Conservation (phyloP, 2,329 filamentous ascomycete species). For the Colletotrichum tabaci region DNA sequence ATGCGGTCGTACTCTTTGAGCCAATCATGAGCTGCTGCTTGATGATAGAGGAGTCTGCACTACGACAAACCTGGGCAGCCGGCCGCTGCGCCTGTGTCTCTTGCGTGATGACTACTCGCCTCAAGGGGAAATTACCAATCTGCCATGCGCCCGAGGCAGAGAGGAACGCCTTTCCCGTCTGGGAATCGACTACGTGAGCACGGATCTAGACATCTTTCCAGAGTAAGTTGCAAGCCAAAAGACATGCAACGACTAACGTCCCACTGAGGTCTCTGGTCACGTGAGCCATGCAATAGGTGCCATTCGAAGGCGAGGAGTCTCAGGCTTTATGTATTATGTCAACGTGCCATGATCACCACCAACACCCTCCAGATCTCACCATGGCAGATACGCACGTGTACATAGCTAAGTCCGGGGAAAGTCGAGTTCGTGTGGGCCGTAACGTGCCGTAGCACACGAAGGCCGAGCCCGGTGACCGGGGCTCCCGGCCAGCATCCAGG, state of each 20-base stretch:
- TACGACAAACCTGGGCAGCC: not conserved
- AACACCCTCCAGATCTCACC: too few species aligned
- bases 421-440: not conserved
- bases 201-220: not conserved
- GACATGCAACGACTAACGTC: too few species aligned
- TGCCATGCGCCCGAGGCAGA: not conserved
- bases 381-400: too few species aligned
- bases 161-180: not conserved
- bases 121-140: not conserved
- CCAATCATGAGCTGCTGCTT: too few species aligned
- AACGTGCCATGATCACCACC: too few species aligned
- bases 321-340: too few species aligned
- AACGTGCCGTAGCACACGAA: not conserved
- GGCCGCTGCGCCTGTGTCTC: not conserved
- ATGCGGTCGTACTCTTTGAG: not conserved
- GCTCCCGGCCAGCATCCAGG: not conserved
- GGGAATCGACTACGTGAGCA: not conserved
- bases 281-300: too few species aligned
- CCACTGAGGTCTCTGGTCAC: too few species aligned
- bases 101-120: not conserved
- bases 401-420: slow-evolving; percentile 1
- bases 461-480: not conserved
- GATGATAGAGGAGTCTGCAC: not conserved
- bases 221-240: too few species aligned
- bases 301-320: not conserved